Base-by-base conservation (phyloP, 345 rosid species). In the Salix caprea region DNA sequence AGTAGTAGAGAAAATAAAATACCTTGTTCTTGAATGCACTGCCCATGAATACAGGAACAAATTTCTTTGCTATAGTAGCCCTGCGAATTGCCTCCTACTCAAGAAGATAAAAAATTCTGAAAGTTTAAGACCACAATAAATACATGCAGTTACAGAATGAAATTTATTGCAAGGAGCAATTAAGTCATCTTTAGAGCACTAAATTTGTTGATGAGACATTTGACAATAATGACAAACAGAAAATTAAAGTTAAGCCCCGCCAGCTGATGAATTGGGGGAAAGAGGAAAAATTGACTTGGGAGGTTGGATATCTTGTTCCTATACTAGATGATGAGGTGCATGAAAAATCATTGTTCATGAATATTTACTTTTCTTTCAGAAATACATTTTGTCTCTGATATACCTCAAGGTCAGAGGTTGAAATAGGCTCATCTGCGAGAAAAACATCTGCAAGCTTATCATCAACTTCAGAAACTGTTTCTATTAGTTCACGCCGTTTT, bases 11-110 rank as follows among this genome's bases (percentile, higher is more conserved):
- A 56, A 56, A 56, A 60, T 8, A 71, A 54, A 65, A 67, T 84
- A 94, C 99, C 99, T 94, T 96, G 85, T 96, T 96, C 84, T 94
- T 96, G 86, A 96, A 94, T 46, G 98, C 99, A 84, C 98, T 94
- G 4, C 99, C 99, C 98, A 96, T 96, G 83, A 94, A 96, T 69
- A 96, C 97, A 62, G 98, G 98, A 44, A 96, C 87, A 81, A 96
- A 96, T 83, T 91, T 96, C 70, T 82, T 88, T n/a, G 94, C 96
- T 54, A 91, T 54, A n/a, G 99, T 96, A 79, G 97, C 97, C 85
- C 99, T 87, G 71, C 97, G 98, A 81, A 96, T 83, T 69, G 97
- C 99, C 80, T 85, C 97, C 99, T 96, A 83, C 82, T 74, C 67
- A 64, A 66, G 61, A 67, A 74, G 78, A 76, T 42, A 50, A 69